Evolutionary conservation across 305 asterid genomes (phyloP).

Genomic region (Fraxinus nigra): DNA sequence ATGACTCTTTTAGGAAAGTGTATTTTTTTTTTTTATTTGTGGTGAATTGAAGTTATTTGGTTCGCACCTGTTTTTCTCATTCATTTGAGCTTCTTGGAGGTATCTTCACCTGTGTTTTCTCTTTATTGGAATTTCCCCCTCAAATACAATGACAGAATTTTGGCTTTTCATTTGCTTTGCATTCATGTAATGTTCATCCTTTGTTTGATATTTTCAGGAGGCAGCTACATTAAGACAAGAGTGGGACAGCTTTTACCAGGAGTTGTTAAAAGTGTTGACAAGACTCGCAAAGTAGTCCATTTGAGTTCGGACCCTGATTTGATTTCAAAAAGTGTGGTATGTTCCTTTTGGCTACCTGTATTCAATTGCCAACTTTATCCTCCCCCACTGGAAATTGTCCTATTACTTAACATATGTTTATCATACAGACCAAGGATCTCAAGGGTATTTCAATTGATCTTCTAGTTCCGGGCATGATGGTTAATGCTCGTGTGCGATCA

Average conservation of each 20-base stretch:
- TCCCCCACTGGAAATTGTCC: conserved; percentile 10
- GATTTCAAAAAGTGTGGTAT: conserved; percentile 79
- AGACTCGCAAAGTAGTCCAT: conserved; percentile 69
- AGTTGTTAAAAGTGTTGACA: conserved; percentile 72
- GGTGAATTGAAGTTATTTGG: conserved; percentile 2
- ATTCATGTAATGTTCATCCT: conserved; percentile 1
- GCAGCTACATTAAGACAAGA: conserved; percentile 39
- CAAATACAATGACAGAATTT: neutral
- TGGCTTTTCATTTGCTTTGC: conserved; percentile 7
- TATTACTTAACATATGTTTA: conserved; percentile 26
- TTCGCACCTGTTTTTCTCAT: neutral
- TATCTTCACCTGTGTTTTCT: neutral
- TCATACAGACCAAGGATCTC: conserved; percentile 80
- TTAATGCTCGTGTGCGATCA: conserved; percentile 83
- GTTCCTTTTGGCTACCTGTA: conserved; percentile 23
- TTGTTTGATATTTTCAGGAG: conserved; percentile 39
- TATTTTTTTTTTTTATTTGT: neutral
- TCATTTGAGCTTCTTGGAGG: neutral
- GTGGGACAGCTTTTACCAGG: conserved; percentile 77
- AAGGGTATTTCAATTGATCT: conserved; percentile 92
- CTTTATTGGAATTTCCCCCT: neutral
- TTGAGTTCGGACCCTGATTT: conserved; percentile 64
- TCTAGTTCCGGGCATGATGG: conserved; percentile 98
- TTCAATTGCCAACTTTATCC: conserved; percentile 8
- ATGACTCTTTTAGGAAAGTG: neutral